Evolutionary conservation across 768 basidiomycete species (phyloP), one percentile per base, ranked within the genome.

Genomic region (Rhodosporidiobolus odoratus): DNA sequence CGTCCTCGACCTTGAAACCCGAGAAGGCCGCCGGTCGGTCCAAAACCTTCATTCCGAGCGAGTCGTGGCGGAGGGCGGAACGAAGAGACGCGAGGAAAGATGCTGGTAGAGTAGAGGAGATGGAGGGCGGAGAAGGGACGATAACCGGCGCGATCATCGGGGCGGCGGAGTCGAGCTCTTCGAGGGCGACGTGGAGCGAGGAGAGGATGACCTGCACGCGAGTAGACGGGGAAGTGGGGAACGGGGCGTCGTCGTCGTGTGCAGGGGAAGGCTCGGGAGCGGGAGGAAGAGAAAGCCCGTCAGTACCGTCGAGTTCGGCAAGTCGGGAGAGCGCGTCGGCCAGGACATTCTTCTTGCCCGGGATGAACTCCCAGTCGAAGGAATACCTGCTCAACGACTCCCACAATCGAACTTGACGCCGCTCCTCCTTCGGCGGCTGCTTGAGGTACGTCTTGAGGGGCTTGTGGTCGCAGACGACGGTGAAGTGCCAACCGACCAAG

Each of bases 391-490:
- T 4, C 25, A 62, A 37, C 37, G 48, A n/a, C n/a, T 62, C 61
- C 61, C 61, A 62, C 6, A 62, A n/a, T 23, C 61, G 61, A 4
- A 50, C 48, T 10, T 62, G 61, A 0, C 35, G 61, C 6, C 61
- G 34, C 13, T 25, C 40, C 13, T 16, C 35, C 61, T 50, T 50
- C 15, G 48, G 47, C 25, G 47, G 48, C 35, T 38, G 61, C 9
- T 1, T 12, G 30, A 15, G 23, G 17, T 52, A 62, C 35, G 61
- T 62, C 16, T 40, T 27, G 47, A 62, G 48, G 0, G 48, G 48
- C 27, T 38, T 17, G 37, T 62, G 61, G n/a, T 62, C 61, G 19
- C 27, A 30, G 27, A 66, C 65, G 47, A 53, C 58, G 7, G 48
- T 53, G n/a, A 59, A 52, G 10, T 50, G 19, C 34, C 47, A 47